Evolutionary conservation across 805 yeast genomes (phyloP).

Genomic region (Candida wancherniae): DNA sequence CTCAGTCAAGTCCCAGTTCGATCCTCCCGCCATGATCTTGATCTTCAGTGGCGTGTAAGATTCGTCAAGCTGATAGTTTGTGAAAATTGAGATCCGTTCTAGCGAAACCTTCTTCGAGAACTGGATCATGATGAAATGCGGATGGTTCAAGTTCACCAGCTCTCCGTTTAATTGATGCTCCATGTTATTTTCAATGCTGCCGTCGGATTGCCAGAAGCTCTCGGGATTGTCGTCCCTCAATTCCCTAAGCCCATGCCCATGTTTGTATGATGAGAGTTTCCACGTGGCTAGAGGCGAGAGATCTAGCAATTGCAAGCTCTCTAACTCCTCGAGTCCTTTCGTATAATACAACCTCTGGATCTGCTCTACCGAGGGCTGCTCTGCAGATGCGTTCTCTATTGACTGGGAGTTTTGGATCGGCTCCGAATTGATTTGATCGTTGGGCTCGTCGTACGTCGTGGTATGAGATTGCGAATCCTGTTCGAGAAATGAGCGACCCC

Average conservation of each 20-base stretch:
- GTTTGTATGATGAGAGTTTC: conserved; percentile 73
- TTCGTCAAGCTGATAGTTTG: conserved; percentile 73
- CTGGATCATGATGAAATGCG: conserved; percentile 75
- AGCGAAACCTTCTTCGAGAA: conserved; percentile 74
- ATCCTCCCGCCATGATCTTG: conserved; percentile 61
- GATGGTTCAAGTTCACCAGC: conserved; percentile 49
- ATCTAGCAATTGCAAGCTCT: conserved; percentile 58
- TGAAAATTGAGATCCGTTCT: conserved; percentile 63
- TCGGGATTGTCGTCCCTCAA: conserved; percentile 69
- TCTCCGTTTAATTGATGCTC: conserved; percentile 23
- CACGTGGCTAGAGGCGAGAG: conserved; percentile 79
- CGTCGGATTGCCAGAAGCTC: conserved; percentile 93
- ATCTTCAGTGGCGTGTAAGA: conserved; percentile 85
- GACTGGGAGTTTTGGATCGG: conserved; percentile 5
- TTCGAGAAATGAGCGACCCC: too few relatives aligned
- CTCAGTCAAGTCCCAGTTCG: conserved; percentile 71
- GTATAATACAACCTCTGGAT: conserved; percentile 36
- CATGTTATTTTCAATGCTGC: conserved; percentile 38
- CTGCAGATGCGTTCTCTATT: conserved; percentile 6
- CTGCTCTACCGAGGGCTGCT: conserved; percentile 37
- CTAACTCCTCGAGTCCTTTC: conserved; percentile 52
- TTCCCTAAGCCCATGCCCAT: conserved; percentile 66
- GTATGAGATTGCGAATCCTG: too few relatives aligned
- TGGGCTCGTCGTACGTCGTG: conserved; percentile 1
- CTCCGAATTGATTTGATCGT: conserved; percentile 6